Evolutionary conservation across 192 early-diverging fungal genomes (phyloP).

Genomic region (Obelidium mucronatum): DNA sequence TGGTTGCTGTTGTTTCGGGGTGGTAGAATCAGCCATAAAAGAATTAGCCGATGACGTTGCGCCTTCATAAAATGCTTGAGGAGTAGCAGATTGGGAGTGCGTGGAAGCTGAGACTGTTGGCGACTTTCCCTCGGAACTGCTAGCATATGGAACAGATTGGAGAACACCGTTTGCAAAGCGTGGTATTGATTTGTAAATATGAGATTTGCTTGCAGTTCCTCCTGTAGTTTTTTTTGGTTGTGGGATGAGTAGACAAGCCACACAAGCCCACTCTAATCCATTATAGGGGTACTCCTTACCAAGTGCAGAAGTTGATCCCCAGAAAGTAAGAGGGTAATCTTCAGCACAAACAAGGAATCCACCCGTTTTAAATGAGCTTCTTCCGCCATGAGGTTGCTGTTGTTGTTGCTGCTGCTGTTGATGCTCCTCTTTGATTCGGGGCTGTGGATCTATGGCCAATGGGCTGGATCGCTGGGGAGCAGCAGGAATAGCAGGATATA

Average conservation of each 20-base stretch:
- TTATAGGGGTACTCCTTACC: not conserved
- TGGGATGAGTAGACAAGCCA: not conserved
- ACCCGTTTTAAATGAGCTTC: constrained; percentile 13
- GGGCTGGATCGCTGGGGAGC: not conserved
- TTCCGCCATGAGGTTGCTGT: not conserved
- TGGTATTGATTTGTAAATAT: constrained; percentile 21
- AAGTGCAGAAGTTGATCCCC: constrained; percentile 19
- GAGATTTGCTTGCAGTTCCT: constrained; percentile 7
- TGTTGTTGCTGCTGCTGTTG: not conserved
- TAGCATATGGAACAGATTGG: too few relatives aligned
- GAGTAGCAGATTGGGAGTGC: not conserved
- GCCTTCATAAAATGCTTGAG: too few relatives aligned
- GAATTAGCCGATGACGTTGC: too few relatives aligned
- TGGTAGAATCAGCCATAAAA: not conserved
- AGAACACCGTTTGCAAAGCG: constrained; percentile 5
- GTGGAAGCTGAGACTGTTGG: not conserved
- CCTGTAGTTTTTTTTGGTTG: too few relatives aligned
- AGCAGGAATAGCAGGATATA: not conserved
- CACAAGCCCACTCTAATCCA: not conserved
- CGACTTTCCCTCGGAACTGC: too few relatives aligned
- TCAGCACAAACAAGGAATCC: constrained; percentile 14
- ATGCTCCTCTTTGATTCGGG: not conserved
- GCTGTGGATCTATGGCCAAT: not conserved
- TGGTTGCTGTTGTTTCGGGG: not conserved
- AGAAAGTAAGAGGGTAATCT: constrained; percentile 11